Evolutionary conservation across 164 flowering plant species (phyloP).

Genomic region (Hamamelis virginiana): DNA sequence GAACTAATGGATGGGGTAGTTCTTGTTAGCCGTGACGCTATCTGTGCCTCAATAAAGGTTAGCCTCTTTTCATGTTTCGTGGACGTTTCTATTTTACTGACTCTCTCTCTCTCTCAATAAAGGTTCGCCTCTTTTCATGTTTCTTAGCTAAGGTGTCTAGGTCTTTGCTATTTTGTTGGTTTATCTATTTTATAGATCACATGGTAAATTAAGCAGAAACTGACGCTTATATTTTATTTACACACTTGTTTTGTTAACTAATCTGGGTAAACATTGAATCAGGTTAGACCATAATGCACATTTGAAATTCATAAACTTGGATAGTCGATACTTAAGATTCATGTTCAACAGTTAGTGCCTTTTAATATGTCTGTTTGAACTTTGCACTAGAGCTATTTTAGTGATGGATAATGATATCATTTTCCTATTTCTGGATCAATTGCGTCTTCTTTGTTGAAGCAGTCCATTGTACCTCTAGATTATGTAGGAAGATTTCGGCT

Average conservation of each 20-base stretch:
- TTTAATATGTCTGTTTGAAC: too few species aligned
- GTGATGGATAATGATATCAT: not conserved
- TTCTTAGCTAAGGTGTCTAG: not conserved
- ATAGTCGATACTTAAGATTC: too few species aligned
- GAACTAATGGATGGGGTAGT: constrained; percentile 93
- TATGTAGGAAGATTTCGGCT: not conserved
- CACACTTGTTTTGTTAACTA: not conserved
- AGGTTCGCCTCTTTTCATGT: too few species aligned
- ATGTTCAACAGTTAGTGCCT: too few species aligned
- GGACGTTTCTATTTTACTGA: too few species aligned
- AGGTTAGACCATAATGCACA: not conserved
- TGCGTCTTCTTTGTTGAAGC: not conserved
- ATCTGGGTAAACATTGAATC: not conserved
- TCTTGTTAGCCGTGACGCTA: constrained; percentile 95
- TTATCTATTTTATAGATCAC: not conserved
- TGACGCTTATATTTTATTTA: not conserved
- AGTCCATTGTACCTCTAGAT: not conserved
- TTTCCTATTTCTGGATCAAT: not conserved
- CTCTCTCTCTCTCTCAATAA: too few species aligned
- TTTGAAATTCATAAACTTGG: too few species aligned
- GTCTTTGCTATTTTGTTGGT: not conserved
- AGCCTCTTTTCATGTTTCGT: too few species aligned
- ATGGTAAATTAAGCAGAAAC: not conserved
- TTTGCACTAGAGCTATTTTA: not conserved
- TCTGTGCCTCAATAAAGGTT: constrained; percentile 99